Evolutionary conservation across 1,139 yeast genomes (phyloP).

Genomic region (Scheffersomyces illinoinensis): DNA sequence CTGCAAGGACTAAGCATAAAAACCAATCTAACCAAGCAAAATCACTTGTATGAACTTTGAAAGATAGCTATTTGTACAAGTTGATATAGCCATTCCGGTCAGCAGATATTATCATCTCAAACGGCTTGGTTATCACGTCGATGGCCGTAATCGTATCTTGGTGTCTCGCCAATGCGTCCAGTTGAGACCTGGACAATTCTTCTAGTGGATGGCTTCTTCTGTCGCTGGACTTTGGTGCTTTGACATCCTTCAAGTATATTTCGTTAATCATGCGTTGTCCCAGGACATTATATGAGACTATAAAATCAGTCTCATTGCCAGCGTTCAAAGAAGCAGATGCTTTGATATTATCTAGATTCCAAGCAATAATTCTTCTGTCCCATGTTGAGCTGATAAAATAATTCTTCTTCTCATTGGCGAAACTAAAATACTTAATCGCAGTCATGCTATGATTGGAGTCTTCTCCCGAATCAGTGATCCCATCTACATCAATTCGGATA

Average conservation of each 20-base stretch:
- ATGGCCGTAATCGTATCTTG: constrained; percentile 54
- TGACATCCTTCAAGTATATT: constrained; percentile 8
- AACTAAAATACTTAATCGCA: constrained; percentile 9
- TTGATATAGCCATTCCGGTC: constrained; percentile 65
- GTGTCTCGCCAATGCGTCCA: constrained; percentile 22
- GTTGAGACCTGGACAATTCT: constrained; percentile 8
- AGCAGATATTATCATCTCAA: constrained; percentile 60
- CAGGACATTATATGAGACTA: constrained; percentile 7
- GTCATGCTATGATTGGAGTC: constrained; percentile 14
- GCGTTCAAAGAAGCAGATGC: constrained; percentile 24
- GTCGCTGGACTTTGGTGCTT: not conserved
- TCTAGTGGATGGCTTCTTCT: constrained; percentile 2
- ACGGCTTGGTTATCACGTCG: constrained; percentile 49
- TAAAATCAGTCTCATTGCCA: constrained; percentile 10
- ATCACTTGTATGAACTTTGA: not conserved
- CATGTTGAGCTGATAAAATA: constrained; percentile 28
- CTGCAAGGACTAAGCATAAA: not conserved
- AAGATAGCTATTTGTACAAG: constrained; percentile 38
- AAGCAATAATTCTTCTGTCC: constrained; percentile 29
- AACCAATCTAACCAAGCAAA: not conserved
- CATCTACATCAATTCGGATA: constrained; percentile 9
- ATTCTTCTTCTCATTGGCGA: constrained; percentile 4
- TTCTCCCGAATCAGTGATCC: constrained; percentile 8
- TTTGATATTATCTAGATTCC: constrained; percentile 30
- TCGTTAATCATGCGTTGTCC: constrained; percentile 10